Evolutionary conservation across 1,139 yeast genomes (phyloP), one percentile per base, ranked within the genome.

Genomic region (Diutina neorugosa): DNA sequence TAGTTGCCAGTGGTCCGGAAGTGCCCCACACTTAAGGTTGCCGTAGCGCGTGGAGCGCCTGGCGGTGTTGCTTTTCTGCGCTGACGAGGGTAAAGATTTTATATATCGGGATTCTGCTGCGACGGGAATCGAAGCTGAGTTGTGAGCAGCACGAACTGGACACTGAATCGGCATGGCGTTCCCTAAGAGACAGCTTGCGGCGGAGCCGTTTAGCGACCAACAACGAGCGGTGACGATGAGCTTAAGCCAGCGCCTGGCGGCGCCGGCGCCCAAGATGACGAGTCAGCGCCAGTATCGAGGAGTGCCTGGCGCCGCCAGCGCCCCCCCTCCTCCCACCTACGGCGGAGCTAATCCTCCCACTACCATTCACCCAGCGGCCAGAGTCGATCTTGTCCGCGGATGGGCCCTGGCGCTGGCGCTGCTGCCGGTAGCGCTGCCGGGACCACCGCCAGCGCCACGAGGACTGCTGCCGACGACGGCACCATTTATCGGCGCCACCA

Each of bases 161-260:
- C 37, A 31, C n/a, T 31, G 37, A 40, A 16, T 40, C 20, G 25
- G 25, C 34, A 44, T 44, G 48, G 31, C 27, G 51, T 57, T 53
- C 43, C 69, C 71, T 23, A 63, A 62, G 53, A 63, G 76, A 50
- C 54, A 56, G 40, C 58, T 70, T 34, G 57, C 58, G 14, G 55
- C 61, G 49, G 72, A 67, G 58, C 65, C 74, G 52, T 71, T 71
- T 60, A 65, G 62, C 25, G 59, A 61, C 55, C 76, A 71, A 58
- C 53, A 65, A 53, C 74, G 70, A 43, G 51, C 61, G 46, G 66
- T 71, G 51, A 70, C 67, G 51, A 67, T 63, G 55, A 61, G 65
- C 23, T 58, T 64, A 55, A 61, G 68, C 51, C 75, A 70, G 54
- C 60, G 61, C 21, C 69, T 66, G 56, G 20, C 43, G 43, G 62